Evolutionary conservation across 768 basidiomycete species (phyloP).

Genomic region (Boletus speciosus): DNA sequence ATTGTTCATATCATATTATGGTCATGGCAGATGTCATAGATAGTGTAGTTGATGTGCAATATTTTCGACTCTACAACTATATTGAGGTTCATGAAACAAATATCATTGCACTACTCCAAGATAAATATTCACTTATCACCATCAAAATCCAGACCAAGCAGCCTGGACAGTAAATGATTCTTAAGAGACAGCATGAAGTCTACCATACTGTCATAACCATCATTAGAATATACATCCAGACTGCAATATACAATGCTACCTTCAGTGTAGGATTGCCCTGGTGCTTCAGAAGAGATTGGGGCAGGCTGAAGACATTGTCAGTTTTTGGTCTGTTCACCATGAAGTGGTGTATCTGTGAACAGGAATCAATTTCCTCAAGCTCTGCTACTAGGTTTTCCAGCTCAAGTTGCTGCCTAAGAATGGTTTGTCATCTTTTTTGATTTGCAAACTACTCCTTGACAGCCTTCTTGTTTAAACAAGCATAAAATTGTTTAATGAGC

Average conservation of each 20-base stretch:
- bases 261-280: conserved; percentile 5
- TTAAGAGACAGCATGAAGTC: conserved; percentile 17
- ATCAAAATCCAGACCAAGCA: conserved; percentile 12
- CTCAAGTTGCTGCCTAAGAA: not conserved
- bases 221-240: no score
- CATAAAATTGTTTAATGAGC: conserved; percentile 26
- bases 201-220: not conserved
- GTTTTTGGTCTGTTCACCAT: not conserved
- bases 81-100: not conserved
- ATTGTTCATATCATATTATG: conserved; percentile 3
- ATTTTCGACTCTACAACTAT: not conserved
- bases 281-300: not conserved
- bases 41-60: conserved; percentile 10
- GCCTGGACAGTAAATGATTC: conserved; percentile 19
- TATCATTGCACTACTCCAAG: not conserved
- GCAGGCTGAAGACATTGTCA: not conserved
- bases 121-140: conserved; percentile 11
- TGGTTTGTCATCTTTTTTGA: conserved; percentile 5
- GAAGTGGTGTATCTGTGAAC: not conserved
- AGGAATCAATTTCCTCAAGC: not conserved
- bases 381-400: not conserved
- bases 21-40: conserved; percentile 15
- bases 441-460: not conserved
- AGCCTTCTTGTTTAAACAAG: conserved; percentile 18
- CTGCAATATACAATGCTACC: not conserved